phyloP scores from a whole-genome alignment of 768 basidiomycete genomes.

The Cystobasidium ongulense region DNA sequence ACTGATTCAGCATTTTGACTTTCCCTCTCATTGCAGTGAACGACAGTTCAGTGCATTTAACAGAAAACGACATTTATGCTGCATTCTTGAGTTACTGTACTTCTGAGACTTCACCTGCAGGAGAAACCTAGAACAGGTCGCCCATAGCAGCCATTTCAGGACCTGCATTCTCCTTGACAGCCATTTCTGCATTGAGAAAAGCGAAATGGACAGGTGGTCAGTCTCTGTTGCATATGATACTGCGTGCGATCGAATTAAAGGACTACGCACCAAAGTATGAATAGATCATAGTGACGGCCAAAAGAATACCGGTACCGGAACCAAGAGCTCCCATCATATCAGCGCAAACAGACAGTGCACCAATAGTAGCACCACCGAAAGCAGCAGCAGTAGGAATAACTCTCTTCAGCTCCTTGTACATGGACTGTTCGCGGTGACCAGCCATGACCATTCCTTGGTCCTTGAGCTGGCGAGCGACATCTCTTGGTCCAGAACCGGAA shows the following conservation, averaged over 20 bases:
- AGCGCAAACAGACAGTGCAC: conserved; percentile 77
- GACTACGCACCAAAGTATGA: conserved; percentile 26
- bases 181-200: conserved; percentile 6
- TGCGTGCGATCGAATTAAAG: neutral
- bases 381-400: conserved; percentile 97
- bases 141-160: conserved; percentile 26
- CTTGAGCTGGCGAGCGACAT: conserved; percentile 95
- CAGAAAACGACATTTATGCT: no score
- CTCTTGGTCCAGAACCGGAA: conserved; percentile 86
- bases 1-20: no score
- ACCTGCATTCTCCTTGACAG: conserved; percentile 16
- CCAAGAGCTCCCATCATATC: conserved; percentile 95
- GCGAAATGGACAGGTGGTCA: neutral
- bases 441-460: conserved; percentile 86
- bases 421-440: conserved; percentile 86
- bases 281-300: conserved; percentile 97
- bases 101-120: neutral
- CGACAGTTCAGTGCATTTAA: no score
- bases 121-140: conserved; percentile 19
- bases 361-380: conserved; percentile 93
- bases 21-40: no score
- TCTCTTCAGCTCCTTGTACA: conserved; percentile 98
- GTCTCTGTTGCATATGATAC: neutral
- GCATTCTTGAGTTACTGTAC: neutral
- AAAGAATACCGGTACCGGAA: conserved; percentile 78